Evolutionary conservation across 208 protist species (phyloP).

Genomic region (Sergeia podlipaevii): DNA sequence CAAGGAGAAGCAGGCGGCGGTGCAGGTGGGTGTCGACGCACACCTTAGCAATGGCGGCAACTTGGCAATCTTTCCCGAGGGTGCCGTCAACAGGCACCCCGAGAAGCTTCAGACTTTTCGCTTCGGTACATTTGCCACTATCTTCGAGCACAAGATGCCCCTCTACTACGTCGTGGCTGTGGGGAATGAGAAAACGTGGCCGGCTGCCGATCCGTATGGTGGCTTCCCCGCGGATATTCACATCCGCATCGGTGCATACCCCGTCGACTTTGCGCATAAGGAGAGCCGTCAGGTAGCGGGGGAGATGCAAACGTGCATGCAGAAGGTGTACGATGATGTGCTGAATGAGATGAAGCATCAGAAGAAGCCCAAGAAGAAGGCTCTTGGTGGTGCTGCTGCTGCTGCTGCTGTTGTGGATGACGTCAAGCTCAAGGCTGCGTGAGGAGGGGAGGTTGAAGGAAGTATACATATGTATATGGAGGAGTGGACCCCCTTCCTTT

Average conservation of each 20-base stretch:
- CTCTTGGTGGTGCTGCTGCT: neutral
- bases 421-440: neutral
- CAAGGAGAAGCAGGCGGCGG: conserved; percentile 45
- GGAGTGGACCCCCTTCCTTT: neutral
- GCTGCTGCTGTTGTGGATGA: neutral
- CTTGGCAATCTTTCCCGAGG: conserved; percentile 57
- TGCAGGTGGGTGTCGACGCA: conserved; percentile 21
- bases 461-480: neutral
- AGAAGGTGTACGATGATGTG: conserved; percentile 32
- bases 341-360: conserved; percentile 9
- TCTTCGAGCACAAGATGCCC: conserved; percentile 37
- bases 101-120: conserved; percentile 40
- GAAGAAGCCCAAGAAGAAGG: conserved; percentile 1
- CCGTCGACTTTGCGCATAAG: conserved; percentile 26
- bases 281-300: conserved; percentile 18
- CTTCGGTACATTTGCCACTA: conserved; percentile 50
- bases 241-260: conserved; percentile 26
- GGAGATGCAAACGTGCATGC: conserved; percentile 26
- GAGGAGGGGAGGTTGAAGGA: neutral
- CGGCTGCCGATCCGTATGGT: conserved; percentile 20
- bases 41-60: conserved; percentile 32
- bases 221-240: conserved; percentile 42
- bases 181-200: conserved; percentile 54
- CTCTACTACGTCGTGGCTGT: conserved; percentile 44
- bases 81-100: conserved; percentile 50